Conservation (phyloP, 805 yeast genomes). For the Lipomyces yamadae region DNA sequence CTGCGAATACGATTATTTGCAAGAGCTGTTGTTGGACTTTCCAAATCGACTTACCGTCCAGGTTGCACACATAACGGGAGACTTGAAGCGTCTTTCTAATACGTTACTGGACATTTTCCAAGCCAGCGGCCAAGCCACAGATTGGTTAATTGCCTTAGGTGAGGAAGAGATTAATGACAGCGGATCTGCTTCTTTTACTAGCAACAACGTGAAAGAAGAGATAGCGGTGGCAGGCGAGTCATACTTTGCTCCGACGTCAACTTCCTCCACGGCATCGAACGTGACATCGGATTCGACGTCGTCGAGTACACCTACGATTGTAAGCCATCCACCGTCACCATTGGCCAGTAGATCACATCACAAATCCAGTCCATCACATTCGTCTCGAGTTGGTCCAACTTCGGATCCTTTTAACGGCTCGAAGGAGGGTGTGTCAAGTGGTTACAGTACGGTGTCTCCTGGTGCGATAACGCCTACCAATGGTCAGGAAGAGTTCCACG, state of each 20-base stretch:
- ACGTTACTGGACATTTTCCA: constrained; percentile 75
- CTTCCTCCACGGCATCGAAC: neutral
- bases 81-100: constrained; percentile 43
- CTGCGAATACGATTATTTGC: constrained; percentile 63
- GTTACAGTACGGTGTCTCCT: constrained; percentile 24
- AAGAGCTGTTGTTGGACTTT: constrained; percentile 56
- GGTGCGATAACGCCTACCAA: constrained; percentile 25
- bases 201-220: neutral
- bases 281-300: neutral
- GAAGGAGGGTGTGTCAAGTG: neutral
- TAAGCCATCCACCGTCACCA: neutral
- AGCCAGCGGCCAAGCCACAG: constrained; percentile 65
- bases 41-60: constrained; percentile 44
- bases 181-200: neutral
- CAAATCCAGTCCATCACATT: neutral
- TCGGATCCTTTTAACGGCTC: constrained; percentile 8
- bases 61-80: constrained; percentile 49
- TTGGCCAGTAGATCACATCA: neutral
- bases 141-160: constrained; percentile 74
- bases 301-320: neutral
- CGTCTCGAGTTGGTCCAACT: neutral
- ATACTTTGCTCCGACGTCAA: neutral
- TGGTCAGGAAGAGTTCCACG: neutral
- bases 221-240: neutral
- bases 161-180: constrained; percentile 60